These are phyloP conservation scores for Phlyctochytrium planicorne DNA, from an alignment of 192 early-diverging fungal genomes.

Conservation along the genomic window DNA sequence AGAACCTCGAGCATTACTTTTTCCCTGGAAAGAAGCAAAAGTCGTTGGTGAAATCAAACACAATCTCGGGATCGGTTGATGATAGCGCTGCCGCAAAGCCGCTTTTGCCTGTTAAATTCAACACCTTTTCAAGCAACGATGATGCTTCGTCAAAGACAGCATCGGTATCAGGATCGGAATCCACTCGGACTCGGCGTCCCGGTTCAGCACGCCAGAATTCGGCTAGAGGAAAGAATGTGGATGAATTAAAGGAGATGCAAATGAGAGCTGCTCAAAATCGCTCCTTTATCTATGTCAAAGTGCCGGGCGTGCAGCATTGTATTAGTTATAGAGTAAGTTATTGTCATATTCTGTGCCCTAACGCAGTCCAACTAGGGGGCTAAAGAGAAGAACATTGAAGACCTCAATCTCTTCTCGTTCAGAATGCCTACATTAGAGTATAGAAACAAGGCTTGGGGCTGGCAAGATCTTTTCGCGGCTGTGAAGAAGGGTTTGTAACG, in stretches of 20 bases:
- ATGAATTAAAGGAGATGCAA: slow-evolving; percentile 82
- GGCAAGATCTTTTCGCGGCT: slow-evolving; percentile 67
- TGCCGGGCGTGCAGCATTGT: slow-evolving; percentile 77
- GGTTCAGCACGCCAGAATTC: no score
- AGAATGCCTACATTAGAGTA: slow-evolving; percentile 74
- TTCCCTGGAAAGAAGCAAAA: slow-evolving; percentile 63
- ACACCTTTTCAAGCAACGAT: background rate
- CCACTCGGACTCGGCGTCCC: no score
- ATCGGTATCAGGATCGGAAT: no score
- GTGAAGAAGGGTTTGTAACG: slow-evolving; percentile 63
- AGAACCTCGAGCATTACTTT: slow-evolving; percentile 74
- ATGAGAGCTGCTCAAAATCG: slow-evolving; percentile 77
- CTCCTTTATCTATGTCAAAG: slow-evolving; percentile 88
- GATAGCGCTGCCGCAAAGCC: slow-evolving; percentile 8
- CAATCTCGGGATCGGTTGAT: background rate
- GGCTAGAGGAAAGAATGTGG: slow-evolving; percentile 16
- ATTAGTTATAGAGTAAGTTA: slow-evolving; percentile 76
- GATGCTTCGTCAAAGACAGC: no score
- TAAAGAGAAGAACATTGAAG: slow-evolving; percentile 76
- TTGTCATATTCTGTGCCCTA: background rate
- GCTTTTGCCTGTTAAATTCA: background rate
- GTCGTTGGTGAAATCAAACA: background rate
- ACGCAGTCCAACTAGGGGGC: slow-evolving; percentile 50
- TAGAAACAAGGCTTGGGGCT: slow-evolving; percentile 79
- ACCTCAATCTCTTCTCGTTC: slow-evolving; percentile 72